These are phyloP conservation scores for Emmonsia crescens DNA, from an alignment of 2,329 filamentous ascomycete genomes.

Conservation along the genomic window DNA sequence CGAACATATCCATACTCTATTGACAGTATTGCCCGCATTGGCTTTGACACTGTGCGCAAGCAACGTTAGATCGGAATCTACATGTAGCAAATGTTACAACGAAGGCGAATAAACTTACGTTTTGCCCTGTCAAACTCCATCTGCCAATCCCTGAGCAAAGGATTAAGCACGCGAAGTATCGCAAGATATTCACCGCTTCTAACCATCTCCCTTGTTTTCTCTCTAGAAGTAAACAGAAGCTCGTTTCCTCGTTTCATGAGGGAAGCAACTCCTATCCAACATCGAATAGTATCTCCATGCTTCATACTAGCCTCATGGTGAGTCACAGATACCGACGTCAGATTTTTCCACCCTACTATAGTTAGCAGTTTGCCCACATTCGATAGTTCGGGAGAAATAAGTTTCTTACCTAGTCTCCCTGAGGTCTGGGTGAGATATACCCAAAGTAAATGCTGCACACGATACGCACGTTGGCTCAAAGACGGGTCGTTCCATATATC, in stretches of 20 bases:
- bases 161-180: slow-evolving; percentile 64
- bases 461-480: slow-evolving; percentile 23
- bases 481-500: slow-evolving; percentile 21
- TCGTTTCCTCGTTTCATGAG: slow-evolving; percentile 79
- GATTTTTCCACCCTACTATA: slow-evolving; percentile 14
- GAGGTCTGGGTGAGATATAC: slow-evolving; percentile 44
- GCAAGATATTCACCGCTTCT: slow-evolving; percentile 67
- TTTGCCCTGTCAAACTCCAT: slow-evolving; percentile 32
- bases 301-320: slow-evolving; percentile 13
- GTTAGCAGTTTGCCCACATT: slow-evolving; percentile 20
- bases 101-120: slow-evolving; percentile 22
- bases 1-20: slow-evolving; percentile 43
- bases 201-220: slow-evolving; percentile 72
- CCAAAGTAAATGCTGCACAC: slow-evolving; percentile 31
- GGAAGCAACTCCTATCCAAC: slow-evolving; percentile 74
- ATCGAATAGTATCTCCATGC: slow-evolving; percentile 33
- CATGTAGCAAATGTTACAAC: neutral
- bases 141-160: slow-evolving; percentile 65
- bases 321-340: slow-evolving; percentile 14
- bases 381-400: slow-evolving; percentile 27
- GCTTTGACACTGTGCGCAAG: slow-evolving; percentile 47
- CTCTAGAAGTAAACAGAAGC: slow-evolving; percentile 66
- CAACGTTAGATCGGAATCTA: neutral
- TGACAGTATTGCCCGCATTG: slow-evolving; percentile 37
- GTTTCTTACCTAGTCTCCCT: slow-evolving; percentile 41